Evolutionary conservation across 2,329 filamentous ascomycete species (phyloP), one percentile per base, ranked within the genome.

Genomic region (Fusarium beomiforme): DNA sequence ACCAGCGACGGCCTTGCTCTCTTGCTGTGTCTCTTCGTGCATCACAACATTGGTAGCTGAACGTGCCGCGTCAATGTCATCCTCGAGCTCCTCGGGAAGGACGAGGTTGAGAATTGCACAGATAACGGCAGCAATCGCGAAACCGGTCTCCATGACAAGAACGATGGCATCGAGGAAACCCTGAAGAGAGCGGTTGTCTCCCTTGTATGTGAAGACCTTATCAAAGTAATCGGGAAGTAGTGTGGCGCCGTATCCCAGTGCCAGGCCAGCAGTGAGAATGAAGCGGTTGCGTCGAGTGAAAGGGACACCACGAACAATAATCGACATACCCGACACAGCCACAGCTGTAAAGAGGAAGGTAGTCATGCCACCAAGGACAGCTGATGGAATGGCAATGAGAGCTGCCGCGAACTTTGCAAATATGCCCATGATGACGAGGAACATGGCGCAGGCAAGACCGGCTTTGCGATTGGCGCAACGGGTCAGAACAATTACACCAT

Each of bases 261-360:
- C 86, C 34, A 96, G 83, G 0, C 91, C 89, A 0, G 92, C 91
- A 0, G 93, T 94, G 14, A 96, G 85, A 75, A 96, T 93, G 82
- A 96, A 96, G 26, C 93, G 87, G 75, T 92, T 95, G 55, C 93
- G 89, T 39, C 93, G 88, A n/a, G 88, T 94, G 78, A 95, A 95
- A 0, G 89, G 86, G 4, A 92, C 88, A 37, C 87, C 87, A 21
- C 89, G 88, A 6, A 88, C 85, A 69, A 96, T 90, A 74, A 96
- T 95, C 51, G 91, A 87, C 67, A 96, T 89, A 73, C 93, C 93
- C 0, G 91, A 92, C 3, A 94, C 91, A 3, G 92, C 90, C 9
- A 96, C 93, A 7, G 92, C 88, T 64, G 86, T 87, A 82, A 95
- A 96, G 24, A 96, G 86, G 80, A 96, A 96, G 1, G 92, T 94